phyloP scores from a whole-genome alignment of 805 yeast genomes.

The Sugiyamaella marilandica region DNA sequence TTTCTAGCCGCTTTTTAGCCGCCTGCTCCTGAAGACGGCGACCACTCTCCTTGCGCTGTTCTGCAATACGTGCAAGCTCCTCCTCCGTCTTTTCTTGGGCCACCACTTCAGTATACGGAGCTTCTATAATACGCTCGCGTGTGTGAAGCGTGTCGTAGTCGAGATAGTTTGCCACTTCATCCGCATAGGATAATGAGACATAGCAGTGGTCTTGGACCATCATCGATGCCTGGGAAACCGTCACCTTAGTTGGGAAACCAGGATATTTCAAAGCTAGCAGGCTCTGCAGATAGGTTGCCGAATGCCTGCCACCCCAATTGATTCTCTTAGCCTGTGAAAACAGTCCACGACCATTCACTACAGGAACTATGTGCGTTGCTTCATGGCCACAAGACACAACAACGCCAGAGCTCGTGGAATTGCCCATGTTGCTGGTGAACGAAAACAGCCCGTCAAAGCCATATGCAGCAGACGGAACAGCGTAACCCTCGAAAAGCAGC shows the following conservation, averaged over 20 bases:
- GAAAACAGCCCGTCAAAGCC: constrained; percentile 85
- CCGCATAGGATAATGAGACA: constrained; percentile 60
- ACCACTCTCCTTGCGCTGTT: constrained; percentile 79
- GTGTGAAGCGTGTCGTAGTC: constrained; percentile 59
- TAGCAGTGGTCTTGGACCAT: constrained; percentile 76
- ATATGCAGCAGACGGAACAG: constrained; percentile 64
- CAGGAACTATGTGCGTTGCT: constrained; percentile 78
- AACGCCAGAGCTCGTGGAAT: constrained; percentile 45
- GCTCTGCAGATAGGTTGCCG: constrained; percentile 57
- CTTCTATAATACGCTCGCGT: constrained; percentile 76
- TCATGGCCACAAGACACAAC: constrained; percentile 82
- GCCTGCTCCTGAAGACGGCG: constrained; percentile 90
- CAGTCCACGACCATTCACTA: constrained; percentile 62
- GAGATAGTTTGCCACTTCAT: constrained; percentile 55
- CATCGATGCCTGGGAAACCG: constrained; percentile 56
- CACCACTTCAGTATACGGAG: constrained; percentile 61
- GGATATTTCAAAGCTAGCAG: constrained; percentile 82
- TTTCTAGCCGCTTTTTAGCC: constrained; percentile 74
- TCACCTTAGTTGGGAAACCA: constrained; percentile 73
- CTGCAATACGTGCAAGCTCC: constrained; percentile 71
- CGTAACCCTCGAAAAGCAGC: constrained; percentile 77
- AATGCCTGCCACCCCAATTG: constrained; percentile 85
- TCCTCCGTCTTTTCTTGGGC: constrained; percentile 75
- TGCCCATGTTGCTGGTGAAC: constrained; percentile 49
- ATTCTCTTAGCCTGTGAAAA: constrained; percentile 69